phyloP scores from a whole-genome alignment of 2,329 filamentous ascomycete genomes.

The Neonectria faginata region DNA sequence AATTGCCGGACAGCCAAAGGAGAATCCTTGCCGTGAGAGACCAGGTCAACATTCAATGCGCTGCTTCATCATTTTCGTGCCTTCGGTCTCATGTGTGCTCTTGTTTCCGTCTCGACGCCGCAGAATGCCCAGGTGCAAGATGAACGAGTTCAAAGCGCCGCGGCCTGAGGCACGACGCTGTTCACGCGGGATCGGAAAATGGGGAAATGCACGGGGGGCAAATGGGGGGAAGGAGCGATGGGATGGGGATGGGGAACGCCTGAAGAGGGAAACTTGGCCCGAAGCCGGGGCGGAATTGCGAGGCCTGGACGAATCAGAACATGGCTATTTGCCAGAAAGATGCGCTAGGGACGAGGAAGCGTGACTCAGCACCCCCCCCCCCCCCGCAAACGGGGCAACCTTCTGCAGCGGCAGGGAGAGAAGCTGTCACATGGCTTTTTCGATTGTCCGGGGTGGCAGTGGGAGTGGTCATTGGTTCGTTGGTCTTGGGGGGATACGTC shows the following conservation, averaged over 20 bases:
- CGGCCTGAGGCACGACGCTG: constrained; percentile 32
- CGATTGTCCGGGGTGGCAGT: constrained; percentile 2
- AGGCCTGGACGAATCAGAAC: constrained; percentile 26
- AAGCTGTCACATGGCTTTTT: constrained; percentile 20
- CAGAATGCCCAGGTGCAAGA: constrained; percentile 19
- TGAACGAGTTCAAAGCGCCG: constrained; percentile 10
- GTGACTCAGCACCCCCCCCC: constrained; percentile 35
- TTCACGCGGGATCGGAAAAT: constrained; percentile 32
- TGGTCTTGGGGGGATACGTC: constrained; percentile 17
- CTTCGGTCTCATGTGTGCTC: neutral
- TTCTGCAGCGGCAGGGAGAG: constrained; percentile 27
- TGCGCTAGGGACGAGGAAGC: constrained; percentile 8
- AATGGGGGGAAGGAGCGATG: constrained; percentile 1
- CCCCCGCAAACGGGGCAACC: constrained; percentile 29
- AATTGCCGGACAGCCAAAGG: constrained; percentile 1
- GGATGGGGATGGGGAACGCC: constrained; percentile 16
- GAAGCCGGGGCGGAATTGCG: constrained; percentile 20
- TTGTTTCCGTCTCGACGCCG: constrained; percentile 11
- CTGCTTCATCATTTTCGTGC: constrained; percentile 4
- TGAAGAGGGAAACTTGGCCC: constrained; percentile 42
- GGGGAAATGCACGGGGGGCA: constrained; percentile 25
- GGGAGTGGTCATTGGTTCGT: constrained; percentile 18
- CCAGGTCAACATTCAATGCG: constrained; percentile 4
- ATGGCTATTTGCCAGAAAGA: constrained; percentile 11
- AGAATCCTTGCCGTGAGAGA: neutral